These are phyloP conservation scores for Fusarium floridanum DNA, from an alignment of 2,329 filamentous ascomycete species.

Conservation along the genomic window DNA sequence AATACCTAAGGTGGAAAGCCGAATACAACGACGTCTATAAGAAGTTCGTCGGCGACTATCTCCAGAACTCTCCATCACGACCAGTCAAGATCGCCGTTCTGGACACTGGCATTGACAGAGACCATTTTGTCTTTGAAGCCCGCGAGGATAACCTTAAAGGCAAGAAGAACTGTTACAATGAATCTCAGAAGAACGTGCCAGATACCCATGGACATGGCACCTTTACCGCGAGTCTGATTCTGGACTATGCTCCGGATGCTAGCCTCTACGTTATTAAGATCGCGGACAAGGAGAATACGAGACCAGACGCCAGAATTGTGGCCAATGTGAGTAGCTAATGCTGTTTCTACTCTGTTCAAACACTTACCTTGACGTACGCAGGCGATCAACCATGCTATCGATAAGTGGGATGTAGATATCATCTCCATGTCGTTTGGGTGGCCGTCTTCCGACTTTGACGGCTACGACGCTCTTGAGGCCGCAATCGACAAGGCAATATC, in stretches of 20 bases:
- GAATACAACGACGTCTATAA: not conserved
- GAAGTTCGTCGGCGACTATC: not conserved
- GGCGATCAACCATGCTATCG: not conserved
- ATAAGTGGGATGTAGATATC: not conserved
- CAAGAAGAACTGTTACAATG: constrained; percentile 7
- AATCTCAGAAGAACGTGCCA: not conserved
- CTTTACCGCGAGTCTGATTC: not conserved
- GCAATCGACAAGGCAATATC: constrained; percentile 2
- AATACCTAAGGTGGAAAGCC: not conserved
- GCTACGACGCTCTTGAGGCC: not conserved
- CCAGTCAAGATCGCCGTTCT: not conserved
- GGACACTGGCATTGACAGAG: constrained; percentile 11
- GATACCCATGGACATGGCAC: not conserved
- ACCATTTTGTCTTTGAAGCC: constrained; percentile 5
- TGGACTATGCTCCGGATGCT: not conserved
- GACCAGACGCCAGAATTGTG: not conserved
- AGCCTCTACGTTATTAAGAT: not conserved
- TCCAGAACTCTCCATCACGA: not conserved
- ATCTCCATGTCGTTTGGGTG: constrained; percentile 19
- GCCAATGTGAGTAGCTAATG: not conserved
- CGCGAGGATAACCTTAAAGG: not conserved
- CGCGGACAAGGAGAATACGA: not conserved
- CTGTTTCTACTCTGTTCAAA: not conserved
- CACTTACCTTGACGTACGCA: not conserved
- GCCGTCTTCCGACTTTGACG: constrained; percentile 3